Conservation (phyloP, 805 yeast species). For the Kodamaea fukazawae region DNA sequence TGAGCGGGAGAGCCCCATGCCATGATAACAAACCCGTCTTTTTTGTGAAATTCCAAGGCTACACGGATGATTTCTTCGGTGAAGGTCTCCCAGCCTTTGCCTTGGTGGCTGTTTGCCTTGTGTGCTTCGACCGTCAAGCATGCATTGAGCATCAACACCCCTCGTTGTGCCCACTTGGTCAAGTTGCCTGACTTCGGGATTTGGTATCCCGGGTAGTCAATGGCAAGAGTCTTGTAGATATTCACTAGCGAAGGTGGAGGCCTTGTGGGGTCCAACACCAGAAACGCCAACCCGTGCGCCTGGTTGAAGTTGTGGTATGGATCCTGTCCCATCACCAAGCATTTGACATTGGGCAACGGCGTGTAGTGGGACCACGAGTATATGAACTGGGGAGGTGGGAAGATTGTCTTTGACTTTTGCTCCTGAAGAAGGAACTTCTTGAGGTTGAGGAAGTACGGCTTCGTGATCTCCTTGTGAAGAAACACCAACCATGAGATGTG, state of each 20-base stretch:
- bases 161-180: conserved; percentile 81
- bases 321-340: conserved; percentile 89
- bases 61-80: conserved; percentile 67
- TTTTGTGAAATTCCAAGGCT: conserved; percentile 47
- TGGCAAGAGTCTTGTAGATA: conserved; percentile 73
- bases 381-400: conserved; percentile 74
- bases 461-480: conserved; percentile 68
- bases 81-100: conserved; percentile 88
- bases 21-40: conserved; percentile 61
- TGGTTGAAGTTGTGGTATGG: conserved; percentile 92
- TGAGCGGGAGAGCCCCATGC: conserved; percentile 84
- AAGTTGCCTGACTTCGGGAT: conserved; percentile 62
- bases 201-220: conserved; percentile 64
- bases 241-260: conserved; percentile 84
- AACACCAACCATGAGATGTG: conserved; percentile 77
- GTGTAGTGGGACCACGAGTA: conserved; percentile 92
- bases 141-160: conserved; percentile 84
- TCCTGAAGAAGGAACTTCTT: conserved; percentile 61
- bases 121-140: conserved; percentile 91
- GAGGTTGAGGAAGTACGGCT: conserved; percentile 77
- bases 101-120: conserved; percentile 88
- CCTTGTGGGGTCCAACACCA: conserved; percentile 77
- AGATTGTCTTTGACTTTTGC: conserved; percentile 48
- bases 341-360: conserved; percentile 69
- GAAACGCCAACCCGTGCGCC: conserved; percentile 95